A percentile compares a stretch with the other conserved stretches of the same genome.
Evolutionary conservation across 1,284 basidiomycete species (phyloP).

Genomic region (Microbotryum violaceum): DNA sequence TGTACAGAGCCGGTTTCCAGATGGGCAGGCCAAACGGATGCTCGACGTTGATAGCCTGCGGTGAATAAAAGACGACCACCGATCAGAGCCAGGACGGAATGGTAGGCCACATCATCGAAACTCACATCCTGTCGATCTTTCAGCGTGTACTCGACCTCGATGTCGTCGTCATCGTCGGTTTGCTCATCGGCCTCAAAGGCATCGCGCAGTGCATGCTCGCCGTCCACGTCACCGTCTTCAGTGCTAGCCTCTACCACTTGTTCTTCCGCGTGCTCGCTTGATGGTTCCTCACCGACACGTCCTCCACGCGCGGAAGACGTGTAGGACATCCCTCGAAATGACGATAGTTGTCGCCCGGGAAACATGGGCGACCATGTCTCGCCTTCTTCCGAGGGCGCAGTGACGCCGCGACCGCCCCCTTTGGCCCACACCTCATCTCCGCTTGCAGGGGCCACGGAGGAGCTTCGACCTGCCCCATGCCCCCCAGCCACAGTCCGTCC

Average conservation of each 20-base stretch:
- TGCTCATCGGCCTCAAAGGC: slow-evolving; percentile 18
- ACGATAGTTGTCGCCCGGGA: slow-evolving; percentile 6
- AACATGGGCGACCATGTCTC: not conserved
- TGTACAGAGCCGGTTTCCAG: slow-evolving; percentile 99
- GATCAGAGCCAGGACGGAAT: too few species aligned
- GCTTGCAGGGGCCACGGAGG: too few species aligned
- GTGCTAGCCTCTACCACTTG: slow-evolving; percentile 35
- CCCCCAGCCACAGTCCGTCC: too few species aligned
- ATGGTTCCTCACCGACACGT: slow-evolving; percentile 2
- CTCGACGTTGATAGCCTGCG: slow-evolving; percentile 80
- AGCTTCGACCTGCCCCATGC: too few species aligned
- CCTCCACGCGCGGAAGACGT: not conserved
- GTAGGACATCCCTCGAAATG: slow-evolving; percentile 1
- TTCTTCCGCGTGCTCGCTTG: slow-evolving; percentile 23
- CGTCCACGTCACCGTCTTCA: slow-evolving; percentile 18
- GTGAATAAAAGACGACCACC: not conserved
- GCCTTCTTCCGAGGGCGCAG: not conserved
- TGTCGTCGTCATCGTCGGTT: slow-evolving; percentile 7
- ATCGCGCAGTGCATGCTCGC: slow-evolving; percentile 5
- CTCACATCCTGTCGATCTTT: slow-evolving; percentile 89
- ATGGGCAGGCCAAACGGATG: slow-evolving; percentile 99
- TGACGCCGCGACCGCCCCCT: too few species aligned
- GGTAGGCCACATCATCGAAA: slow-evolving; percentile 1
- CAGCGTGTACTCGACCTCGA: slow-evolving; percentile 78
- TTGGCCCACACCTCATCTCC: too few species aligned